These are phyloP conservation scores for Yarrowia sp. DNA, from an alignment of 805 yeast genomes.

Conservation along the genomic window DNA sequence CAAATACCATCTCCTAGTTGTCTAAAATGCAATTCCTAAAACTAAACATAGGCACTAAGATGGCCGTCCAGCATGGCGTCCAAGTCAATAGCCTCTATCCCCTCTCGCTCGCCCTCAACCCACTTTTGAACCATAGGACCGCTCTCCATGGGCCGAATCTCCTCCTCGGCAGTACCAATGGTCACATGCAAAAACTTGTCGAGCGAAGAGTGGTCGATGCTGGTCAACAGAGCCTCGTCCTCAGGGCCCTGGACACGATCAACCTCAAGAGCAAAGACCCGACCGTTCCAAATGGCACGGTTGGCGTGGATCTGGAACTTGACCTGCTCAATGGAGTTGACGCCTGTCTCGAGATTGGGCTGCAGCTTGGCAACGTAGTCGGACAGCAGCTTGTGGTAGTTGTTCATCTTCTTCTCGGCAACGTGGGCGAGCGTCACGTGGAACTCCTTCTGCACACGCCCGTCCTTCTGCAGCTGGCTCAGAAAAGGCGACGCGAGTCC, in stretches of 20 bases:
- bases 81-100: neutral
- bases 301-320: neutral
- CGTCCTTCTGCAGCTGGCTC: neutral
- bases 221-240: neutral
- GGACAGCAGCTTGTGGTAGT: neutral
- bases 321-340: neutral
- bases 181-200: slow-evolving; percentile 17
- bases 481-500: neutral
- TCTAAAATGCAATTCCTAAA: neutral
- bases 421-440: slow-evolving; percentile 41
- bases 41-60: slow-evolving; percentile 7
- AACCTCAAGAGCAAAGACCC: slow-evolving; percentile 7
- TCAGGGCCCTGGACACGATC: neutral
- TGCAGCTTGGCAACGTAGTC: neutral
- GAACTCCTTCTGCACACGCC: slow-evolving; percentile 31
- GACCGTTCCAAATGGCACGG: slow-evolving; percentile 7
- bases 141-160: slow-evolving; percentile 2
- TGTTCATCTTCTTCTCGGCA: slow-evolving; percentile 7
- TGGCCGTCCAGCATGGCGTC: slow-evolving; percentile 4
- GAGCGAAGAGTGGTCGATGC: neutral
- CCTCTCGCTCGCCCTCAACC: neutral
- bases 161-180: neutral
- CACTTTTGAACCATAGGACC: slow-evolving; percentile 11
- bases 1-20: too few relatives aligned
- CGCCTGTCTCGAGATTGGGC: neutral